Evolutionary conservation across 2,329 filamentous ascomycete genomes (phyloP).

Genomic region (Macrophomina tecta): DNA sequence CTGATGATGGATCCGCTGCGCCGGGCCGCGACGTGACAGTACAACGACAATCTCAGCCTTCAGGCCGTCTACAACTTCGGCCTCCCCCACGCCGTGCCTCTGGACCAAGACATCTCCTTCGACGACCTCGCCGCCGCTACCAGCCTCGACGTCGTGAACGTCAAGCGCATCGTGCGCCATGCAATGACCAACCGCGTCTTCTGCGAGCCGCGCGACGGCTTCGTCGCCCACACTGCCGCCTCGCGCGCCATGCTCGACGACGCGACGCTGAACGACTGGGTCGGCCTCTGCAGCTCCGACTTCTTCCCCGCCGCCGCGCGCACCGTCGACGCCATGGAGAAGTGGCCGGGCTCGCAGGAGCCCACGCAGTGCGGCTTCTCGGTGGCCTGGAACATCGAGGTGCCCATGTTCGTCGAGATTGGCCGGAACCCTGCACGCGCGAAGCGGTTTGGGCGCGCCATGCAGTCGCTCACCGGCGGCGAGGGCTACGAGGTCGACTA

Average conservation of each 20-base stretch:
- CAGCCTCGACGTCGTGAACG: slow-evolving; percentile 27
- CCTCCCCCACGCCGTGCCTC: slow-evolving; percentile 29
- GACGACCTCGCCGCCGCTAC: slow-evolving; percentile 24
- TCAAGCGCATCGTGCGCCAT: slow-evolving; percentile 48
- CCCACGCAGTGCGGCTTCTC: slow-evolving; percentile 27
- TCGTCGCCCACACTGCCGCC: slow-evolving; percentile 48
- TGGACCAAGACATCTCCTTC: slow-evolving; percentile 28
- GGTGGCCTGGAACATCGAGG: slow-evolving; percentile 27
- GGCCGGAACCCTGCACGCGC: slow-evolving; percentile 28
- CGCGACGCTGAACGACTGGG: slow-evolving; percentile 30
- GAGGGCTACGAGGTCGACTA: slow-evolving; percentile 31
- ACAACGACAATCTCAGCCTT: slow-evolving; percentile 31
- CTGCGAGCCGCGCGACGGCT: slow-evolving; percentile 45
- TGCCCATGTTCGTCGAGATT: slow-evolving; percentile 31
- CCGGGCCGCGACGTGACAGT: slow-evolving; percentile 15
- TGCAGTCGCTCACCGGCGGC: slow-evolving; percentile 29
- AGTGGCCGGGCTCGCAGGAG: slow-evolving; percentile 31
- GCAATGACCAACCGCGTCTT: slow-evolving; percentile 51
- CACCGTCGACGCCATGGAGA: slow-evolving; percentile 28
- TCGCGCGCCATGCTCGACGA: slow-evolving; percentile 31
- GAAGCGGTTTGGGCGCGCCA: slow-evolving; percentile 30
- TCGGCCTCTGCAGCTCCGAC: slow-evolving; percentile 30
- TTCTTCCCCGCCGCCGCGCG: slow-evolving; percentile 30
- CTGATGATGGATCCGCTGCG: slow-evolving; percentile 5
- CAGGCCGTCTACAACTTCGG: slow-evolving; percentile 31